phyloP scores from a whole-genome alignment of 2,329 filamentous ascomycete genomes.

The Niveomyces coronatus region DNA sequence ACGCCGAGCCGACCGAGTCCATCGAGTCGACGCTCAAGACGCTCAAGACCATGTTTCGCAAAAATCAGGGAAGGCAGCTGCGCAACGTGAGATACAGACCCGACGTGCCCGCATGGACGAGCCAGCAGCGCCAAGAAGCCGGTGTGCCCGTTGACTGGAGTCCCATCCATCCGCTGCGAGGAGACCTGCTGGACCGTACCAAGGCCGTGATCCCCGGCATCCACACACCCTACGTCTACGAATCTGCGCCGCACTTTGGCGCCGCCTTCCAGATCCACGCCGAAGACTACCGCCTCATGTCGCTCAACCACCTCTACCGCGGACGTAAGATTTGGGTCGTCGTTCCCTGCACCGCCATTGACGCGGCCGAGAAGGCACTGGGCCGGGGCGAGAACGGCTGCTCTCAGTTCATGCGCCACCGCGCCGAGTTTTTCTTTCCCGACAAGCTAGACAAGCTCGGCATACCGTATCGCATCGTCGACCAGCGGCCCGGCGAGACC shows the following conservation, averaged over 20 bases:
- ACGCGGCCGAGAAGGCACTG: conserved; percentile 24
- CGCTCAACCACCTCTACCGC: conserved; percentile 29
- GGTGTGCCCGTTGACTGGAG: conserved; percentile 25
- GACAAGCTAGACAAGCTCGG: conserved; percentile 28
- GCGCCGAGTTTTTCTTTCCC: conserved; percentile 31
- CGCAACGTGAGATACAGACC: conserved; percentile 28
- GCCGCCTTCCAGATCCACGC: conserved; percentile 31
- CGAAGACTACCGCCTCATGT: conserved; percentile 29
- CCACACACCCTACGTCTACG: conserved; percentile 31
- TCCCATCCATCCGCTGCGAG: conserved; percentile 27
- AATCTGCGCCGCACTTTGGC: conserved; percentile 27
- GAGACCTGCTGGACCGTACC: conserved; percentile 26
- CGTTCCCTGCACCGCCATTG: conserved; percentile 25
- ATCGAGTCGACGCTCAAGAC: conserved; percentile 21
- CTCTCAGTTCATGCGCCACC: conserved; percentile 31
- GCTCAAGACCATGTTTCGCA: conserved; percentile 25
- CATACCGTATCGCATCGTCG: conserved; percentile 27
- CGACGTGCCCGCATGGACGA: conserved; percentile 29
- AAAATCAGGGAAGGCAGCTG: conserved; percentile 25
- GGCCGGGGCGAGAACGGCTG: conserved; percentile 21
- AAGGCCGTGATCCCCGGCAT: conserved; percentile 29
- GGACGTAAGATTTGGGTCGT: conserved; percentile 32
- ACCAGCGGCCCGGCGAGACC: conserved; percentile 29
- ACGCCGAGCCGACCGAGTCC: conserved; percentile 16
- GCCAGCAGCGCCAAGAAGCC: conserved; percentile 22